A percentile compares a stretch with the other conserved stretches of the same genome.
Evolutionary conservation across 169 alveolate species (phyloP).

Genomic region (Plasmodium fragile): DNA sequence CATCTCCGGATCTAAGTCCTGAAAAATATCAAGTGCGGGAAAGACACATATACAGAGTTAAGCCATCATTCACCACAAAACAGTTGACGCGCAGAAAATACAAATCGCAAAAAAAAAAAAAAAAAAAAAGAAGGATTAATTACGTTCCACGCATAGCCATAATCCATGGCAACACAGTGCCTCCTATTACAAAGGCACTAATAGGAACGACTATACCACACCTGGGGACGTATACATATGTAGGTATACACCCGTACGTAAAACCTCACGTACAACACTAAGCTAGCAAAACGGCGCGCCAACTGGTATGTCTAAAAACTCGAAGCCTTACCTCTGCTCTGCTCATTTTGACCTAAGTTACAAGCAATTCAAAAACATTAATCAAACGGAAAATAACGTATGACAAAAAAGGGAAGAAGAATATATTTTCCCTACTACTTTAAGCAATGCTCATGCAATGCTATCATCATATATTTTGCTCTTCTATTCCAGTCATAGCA

Average conservation of each 20-base stretch:
- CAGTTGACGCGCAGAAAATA: neutral
- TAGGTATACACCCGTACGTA: neutral
- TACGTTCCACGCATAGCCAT: neutral
- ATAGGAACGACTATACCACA: neutral
- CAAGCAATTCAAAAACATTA: conserved; percentile 27
- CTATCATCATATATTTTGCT: conserved; percentile 9
- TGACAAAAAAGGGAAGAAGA: neutral
- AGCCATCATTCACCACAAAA: neutral
- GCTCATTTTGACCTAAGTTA: conserved; percentile 25
- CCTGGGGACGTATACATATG: neutral
- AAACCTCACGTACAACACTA: neutral
- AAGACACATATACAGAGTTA: too few species aligned
- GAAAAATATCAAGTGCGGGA: neutral
- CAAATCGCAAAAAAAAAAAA: neutral
- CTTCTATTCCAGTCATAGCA: neutral
- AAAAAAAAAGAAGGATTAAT: neutral
- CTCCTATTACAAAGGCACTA: neutral
- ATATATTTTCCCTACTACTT: neutral
- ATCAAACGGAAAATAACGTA: neutral
- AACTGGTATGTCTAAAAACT: neutral
- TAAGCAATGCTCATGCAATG: neutral
- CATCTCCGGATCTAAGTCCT: conserved; percentile 71
- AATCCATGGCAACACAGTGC: neutral
- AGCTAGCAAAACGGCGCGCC: neutral
- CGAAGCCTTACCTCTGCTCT: conserved; percentile 42